Evolutionary conservation across 2,329 filamentous ascomycete genomes (phyloP).

Genomic region (Myotisia sp.): DNA sequence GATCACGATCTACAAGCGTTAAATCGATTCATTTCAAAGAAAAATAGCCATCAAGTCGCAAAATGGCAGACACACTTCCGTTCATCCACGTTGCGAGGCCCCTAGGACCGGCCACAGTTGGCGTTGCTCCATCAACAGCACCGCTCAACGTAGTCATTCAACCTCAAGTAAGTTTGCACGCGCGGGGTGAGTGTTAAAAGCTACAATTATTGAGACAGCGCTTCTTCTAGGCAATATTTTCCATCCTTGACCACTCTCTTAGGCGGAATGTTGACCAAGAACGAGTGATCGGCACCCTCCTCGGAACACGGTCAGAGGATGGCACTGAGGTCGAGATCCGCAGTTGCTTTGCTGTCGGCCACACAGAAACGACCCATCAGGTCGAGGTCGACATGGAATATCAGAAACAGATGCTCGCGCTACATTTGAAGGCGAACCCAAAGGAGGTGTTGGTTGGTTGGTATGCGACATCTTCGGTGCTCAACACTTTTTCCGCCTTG

Average conservation of each 20-base stretch:
- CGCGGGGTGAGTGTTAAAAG: not conserved
- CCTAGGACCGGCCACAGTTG: conserved; percentile 64
- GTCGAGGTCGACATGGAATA: conserved; percentile 99
- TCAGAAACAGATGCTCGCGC: conserved; percentile 95
- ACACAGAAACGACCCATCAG: conserved; percentile 96
- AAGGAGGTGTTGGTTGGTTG: conserved; percentile 90
- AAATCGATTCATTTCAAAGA: not conserved
- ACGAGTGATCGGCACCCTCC: conserved; percentile 88
- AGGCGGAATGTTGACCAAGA: conserved; percentile 85
- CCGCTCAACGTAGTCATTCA: conserved; percentile 90
- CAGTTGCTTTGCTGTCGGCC: conserved; percentile 92
- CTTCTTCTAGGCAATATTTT: conserved; percentile 47
- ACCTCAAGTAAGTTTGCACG: conserved; percentile 58
- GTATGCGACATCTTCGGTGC: conserved; percentile 93
- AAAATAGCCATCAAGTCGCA: conserved; percentile 19
- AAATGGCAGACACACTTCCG: conserved; percentile 70
- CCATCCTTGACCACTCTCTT: conserved; percentile 73
- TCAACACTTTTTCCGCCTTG: conserved; percentile 95
- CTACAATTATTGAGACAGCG: no score
- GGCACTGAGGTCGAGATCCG: conserved; percentile 91
- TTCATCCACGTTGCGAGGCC: conserved; percentile 93
- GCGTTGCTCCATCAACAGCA: conserved; percentile 70
- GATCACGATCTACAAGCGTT: no score
- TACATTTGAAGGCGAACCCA: conserved; percentile 87
- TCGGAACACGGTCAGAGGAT: conserved; percentile 88